Base-by-base conservation (phyloP, 1,139 yeast species). In the Debaryomycetaceae sp. region DNA sequence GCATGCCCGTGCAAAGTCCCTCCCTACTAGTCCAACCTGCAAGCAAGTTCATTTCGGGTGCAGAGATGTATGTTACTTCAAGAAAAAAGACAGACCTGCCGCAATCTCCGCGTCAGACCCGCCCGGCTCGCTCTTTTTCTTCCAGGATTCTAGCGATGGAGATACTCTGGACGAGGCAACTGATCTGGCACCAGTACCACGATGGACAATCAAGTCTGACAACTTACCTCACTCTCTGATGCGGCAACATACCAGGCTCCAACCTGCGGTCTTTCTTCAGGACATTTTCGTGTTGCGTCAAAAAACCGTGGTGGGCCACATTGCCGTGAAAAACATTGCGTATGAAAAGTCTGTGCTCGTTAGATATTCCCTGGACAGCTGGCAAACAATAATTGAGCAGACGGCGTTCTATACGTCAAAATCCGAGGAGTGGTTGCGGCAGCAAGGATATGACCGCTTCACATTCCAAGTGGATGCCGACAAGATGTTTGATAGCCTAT, bases 1-100 rank as follows among this genome's bases (percentile, higher is more conserved):
- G 25, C 55, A 56, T 25, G 51, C 51, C 15, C 56, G 82, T 32
- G 47, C 67, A 21, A 64, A 66, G 39, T 76, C 86, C 10, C 65
- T 81, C 58, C 95, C 95, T 3, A 59, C 79, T 1, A 77, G 92
- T 4, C 81, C 82, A 1, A 71, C 80, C 13, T 63, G 66, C 37
- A 83, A 83, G 39, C 75, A 67, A 39, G 95, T 83, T 16, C 90
- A 83, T 51, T 83, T 83, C 53, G 92, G 87, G 25, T 59, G 65
- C 15, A 64, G 60, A 29, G 85, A 80, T 41, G 73, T 82, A 22
- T 65, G 81, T 28, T 80, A 79, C 46, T 83, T 85, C 51, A 65
- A 74, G 39, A 70, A 77, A 41, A 61, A 68, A 27, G 94, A 83
- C 46, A 68, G 66, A 30, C 95, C 95, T 13, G 60, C 71, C 2